Evolutionary conservation across 257 asterid species (phyloP).

Genomic region (Penstemon eatonii): DNA sequence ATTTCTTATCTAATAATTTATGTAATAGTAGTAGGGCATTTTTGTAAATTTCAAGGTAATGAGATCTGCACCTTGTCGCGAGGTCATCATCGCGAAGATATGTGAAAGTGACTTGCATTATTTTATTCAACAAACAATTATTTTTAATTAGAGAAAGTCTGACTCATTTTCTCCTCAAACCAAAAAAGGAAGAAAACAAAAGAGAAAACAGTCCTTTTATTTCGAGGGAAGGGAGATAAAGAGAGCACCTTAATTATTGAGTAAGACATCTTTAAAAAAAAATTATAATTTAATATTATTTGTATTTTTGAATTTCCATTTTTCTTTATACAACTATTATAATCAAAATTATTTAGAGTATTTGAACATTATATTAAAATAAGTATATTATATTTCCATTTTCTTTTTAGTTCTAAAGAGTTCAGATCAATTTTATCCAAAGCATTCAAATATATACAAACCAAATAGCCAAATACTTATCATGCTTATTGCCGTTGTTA

Average conservation of each 20-base stretch:
- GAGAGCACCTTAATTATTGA: background rate
- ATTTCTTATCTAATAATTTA: too few species aligned
- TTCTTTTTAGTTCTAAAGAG: too few species aligned
- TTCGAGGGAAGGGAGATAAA: constrained; percentile 1
- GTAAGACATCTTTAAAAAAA: background rate
- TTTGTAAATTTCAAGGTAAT: constrained; percentile 34
- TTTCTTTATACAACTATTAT: background rate
- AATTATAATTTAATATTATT: background rate
- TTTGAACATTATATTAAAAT: too few species aligned
- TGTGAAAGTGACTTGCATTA: constrained; percentile 49
- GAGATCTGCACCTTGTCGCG: constrained; percentile 68
- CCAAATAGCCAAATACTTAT: too few species aligned
- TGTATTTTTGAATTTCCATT: background rate
- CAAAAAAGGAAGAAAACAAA: background rate
- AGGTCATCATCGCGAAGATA: constrained; percentile 71
- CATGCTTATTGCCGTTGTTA: too few species aligned
- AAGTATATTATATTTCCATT: too few species aligned
- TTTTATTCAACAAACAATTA: constrained; percentile 31
- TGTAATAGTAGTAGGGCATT: constrained; percentile 27
- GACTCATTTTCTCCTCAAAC: background rate
- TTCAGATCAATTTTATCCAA: too few species aligned
- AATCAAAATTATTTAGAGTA: too few species aligned
- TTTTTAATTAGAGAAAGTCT: constrained; percentile 8
- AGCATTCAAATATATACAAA: too few species aligned
- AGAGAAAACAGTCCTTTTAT: background rate